Evolutionary conservation across 495 filamentous ascomycete genomes (phyloP), one percentile per base, ranked within the genome.

Genomic region (Podospora pseudocomata): DNA sequence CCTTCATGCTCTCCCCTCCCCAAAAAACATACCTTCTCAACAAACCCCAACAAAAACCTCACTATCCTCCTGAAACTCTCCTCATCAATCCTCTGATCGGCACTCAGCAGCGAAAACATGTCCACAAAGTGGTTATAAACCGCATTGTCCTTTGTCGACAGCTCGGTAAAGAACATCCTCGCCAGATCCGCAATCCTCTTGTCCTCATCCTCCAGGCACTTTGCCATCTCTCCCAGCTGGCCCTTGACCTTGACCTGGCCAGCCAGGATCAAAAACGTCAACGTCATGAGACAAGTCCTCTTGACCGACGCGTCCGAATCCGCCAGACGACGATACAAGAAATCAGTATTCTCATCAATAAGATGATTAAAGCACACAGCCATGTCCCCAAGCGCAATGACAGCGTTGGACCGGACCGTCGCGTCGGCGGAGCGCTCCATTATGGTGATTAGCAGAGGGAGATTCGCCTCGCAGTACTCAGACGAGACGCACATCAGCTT

Each of bases 221-320:
- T 98, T 20, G 95, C 95, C 95, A 99, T 99, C 80, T 97, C 95
- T 28, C 95, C 96, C 23, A 99, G 84, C 80, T 99, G 95, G n/a
- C 95, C 95, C 82, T 99, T 99, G 76, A 99, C 95, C 81, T 99
- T 99, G 79, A 99, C 95, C 79, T 99, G 95, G 20, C 95, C 95
- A 0, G 95, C 95, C 28, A 99, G 81, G 74, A 99, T 99, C 32
- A 98, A 80, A 84, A 99, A 99, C 3, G 96, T 99, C 67, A 99
- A 81, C 2, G 95, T 98, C 95, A 98, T 99, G 16, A 99, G 86
- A 79, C 95, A 99, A 0, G 95, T 99, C 7, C 95, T 87, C 84
- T 98, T 98, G 44, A 99, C 95, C 6, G 90, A 94, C 39, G 86
- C 86, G 71, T 97, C 92, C 13, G 86, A 81, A 74, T 99, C 95